phyloP scores from a whole-genome alignment of 768 basidiomycete species.

The Hygrocybe punicea region DNA sequence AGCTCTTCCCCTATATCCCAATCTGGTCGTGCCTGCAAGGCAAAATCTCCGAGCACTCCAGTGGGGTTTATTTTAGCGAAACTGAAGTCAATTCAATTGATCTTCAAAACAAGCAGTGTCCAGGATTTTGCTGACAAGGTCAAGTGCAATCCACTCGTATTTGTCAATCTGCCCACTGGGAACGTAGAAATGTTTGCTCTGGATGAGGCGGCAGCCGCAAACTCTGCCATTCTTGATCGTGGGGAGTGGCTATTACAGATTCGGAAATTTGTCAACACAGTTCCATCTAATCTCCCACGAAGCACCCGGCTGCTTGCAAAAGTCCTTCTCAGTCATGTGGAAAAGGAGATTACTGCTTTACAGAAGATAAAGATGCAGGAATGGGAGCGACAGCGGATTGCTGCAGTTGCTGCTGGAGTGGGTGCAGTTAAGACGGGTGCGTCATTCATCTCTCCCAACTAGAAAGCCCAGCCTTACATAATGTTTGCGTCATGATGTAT shows the following conservation, averaged over 20 bases:
- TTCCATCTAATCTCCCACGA: background rate
- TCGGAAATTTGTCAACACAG: background rate
- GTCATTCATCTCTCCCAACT: background rate
- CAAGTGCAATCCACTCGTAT: background rate
- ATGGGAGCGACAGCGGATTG: slow-evolving; percentile 1
- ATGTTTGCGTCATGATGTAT: background rate
- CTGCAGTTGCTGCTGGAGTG: background rate
- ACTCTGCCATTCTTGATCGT: background rate
- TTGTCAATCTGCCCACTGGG: background rate
- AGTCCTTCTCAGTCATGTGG: background rate
- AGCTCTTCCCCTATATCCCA: too few species aligned
- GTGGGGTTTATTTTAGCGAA: background rate
- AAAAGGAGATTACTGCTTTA: background rate
- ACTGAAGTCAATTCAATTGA: background rate
- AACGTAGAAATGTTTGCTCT: background rate
- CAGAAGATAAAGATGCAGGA: background rate
- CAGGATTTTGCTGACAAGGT: slow-evolving; percentile 1
- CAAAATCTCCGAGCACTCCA: too few species aligned
- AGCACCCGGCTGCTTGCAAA: background rate
- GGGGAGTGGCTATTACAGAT: background rate
- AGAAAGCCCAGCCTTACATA: background rate
- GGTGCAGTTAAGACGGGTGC: background rate
- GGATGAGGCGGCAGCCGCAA: background rate
- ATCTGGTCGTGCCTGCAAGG: too few species aligned
- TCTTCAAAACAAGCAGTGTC: background rate